A percentile compares a stretch with the other conserved stretches of the same genome.
Evolutionary conservation across 768 basidiomycete species (phyloP).

Genomic region (Tricholoma furcatifolium): DNA sequence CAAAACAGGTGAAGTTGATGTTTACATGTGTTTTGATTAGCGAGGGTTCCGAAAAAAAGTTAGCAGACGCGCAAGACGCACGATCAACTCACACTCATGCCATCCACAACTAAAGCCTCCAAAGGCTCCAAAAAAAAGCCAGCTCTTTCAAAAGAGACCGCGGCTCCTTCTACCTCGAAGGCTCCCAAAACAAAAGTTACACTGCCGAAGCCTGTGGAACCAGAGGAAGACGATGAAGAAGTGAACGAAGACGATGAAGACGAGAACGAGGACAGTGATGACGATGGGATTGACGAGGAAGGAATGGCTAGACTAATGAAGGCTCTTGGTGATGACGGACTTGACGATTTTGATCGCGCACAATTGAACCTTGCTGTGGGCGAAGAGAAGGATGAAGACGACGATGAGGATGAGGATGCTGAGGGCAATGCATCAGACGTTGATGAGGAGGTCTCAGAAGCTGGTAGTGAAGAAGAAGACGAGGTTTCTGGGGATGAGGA

Average conservation of each 20-base stretch:
- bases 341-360: conserved; percentile 63
- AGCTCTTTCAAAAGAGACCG: background rate
- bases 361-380: conserved; percentile 46
- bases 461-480: conserved; percentile 31
- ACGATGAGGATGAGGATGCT: conserved; percentile 21
- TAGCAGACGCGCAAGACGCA: background rate
- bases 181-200: conserved; percentile 2
- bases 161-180: background rate
- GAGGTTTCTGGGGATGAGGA: conserved; percentile 40
- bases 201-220: conserved; percentile 6
- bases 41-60: conserved; percentile 16
- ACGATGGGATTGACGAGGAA: conserved; percentile 52
- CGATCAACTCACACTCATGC: conserved; percentile 9
- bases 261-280: conserved; percentile 23
- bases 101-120: conserved; percentile 4
- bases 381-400: conserved; percentile 18
- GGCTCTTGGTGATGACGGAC: conserved; percentile 60
- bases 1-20: background rate
- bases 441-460: conserved; percentile 32
- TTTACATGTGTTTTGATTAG: conserved; percentile 14
- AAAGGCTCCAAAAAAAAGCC: conserved; percentile 8
- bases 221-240: conserved; percentile 10
- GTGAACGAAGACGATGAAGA: conserved; percentile 19
- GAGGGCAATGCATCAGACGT: conserved; percentile 25
- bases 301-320: conserved; percentile 59